phyloP scores from a whole-genome alignment of 371 early-diverging fungal species.

The Polyrhizophydium stewartii region DNA sequence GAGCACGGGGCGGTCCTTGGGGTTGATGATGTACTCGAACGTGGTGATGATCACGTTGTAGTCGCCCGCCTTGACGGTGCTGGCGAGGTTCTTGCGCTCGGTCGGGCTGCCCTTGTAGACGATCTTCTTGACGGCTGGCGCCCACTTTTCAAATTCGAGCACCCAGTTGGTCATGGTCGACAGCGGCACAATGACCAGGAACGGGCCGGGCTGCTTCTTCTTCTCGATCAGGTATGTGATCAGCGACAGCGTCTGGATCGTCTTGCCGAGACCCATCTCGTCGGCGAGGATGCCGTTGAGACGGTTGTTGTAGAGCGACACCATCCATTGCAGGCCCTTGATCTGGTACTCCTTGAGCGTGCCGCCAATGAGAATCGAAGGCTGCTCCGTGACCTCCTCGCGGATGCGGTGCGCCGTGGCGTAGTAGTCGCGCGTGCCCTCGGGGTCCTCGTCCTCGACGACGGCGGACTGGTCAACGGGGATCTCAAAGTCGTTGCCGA shows the following conservation, averaged over 20 bases:
- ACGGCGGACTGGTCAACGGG: slow-evolving; percentile 30
- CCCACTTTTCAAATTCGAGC: slow-evolving; percentile 61
- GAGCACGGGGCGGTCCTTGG: slow-evolving; percentile 20
- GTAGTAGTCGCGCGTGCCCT: slow-evolving; percentile 72
- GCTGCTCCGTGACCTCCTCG: slow-evolving; percentile 74
- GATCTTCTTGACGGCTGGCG: slow-evolving; percentile 8
- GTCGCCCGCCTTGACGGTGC: slow-evolving; percentile 27
- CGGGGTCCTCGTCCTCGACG: slow-evolving; percentile 52
- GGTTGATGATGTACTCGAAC: slow-evolving; percentile 38
- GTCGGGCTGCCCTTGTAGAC: slow-evolving; percentile 33
- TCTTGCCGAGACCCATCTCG: slow-evolving; percentile 55
- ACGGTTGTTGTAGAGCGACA: slow-evolving; percentile 95
- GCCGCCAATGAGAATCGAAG: slow-evolving; percentile 79
- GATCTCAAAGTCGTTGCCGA: slow-evolving; percentile 13
- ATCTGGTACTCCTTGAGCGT: slow-evolving; percentile 95
- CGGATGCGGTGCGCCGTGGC: slow-evolving; percentile 75
- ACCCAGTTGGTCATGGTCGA: slow-evolving; percentile 57
- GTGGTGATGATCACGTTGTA: slow-evolving; percentile 49
- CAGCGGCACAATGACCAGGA: slow-evolving; percentile 58
- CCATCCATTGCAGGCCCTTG: slow-evolving; percentile 98
- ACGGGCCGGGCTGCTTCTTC: slow-evolving; percentile 29
- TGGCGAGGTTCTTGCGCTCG: slow-evolving; percentile 38
- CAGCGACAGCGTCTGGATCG: slow-evolving; percentile 56
- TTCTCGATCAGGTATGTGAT: slow-evolving; percentile 59
- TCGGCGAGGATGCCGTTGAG: slow-evolving; percentile 86